Base-by-base conservation (phyloP, 139 green algal genomes). In the Eudorina sp. region DNA sequence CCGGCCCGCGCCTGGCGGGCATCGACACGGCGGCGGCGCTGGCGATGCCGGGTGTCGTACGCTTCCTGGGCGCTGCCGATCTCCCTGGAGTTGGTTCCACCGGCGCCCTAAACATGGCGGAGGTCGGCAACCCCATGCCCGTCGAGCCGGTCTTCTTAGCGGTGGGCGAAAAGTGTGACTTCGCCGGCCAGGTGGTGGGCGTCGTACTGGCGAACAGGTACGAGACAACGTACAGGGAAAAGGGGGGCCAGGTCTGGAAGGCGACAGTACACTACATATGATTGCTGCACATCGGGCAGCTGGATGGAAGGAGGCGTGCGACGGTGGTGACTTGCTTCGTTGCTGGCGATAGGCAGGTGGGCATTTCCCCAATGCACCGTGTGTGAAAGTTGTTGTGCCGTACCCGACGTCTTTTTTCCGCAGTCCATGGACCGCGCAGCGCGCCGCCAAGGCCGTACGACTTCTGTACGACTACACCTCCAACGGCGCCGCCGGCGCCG, bases 31-130 rank as follows among this genome's bases (percentile, higher is more conserved):
- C 31, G 31, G 45, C 80, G 21, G 89, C 89, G 11, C 76, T 90
- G 62, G 55, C 68, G 19, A 38, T 78, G 43, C 89, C 91, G 13
- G 93, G 94, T 31, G 91, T 93, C 27, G 72, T 90, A 25, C 84
- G 74, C 34, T 95, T 91, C 51, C 31, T 96, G 0, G 81, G 62
- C 31, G 73, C 90, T 1, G 62, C 83, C 0, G 93, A 96, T 76
- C 87, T 95, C 16, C 87, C 89, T 31, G 87, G 73, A 5, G 25
- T 76, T 75, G 27, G 75, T 86, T 51, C 69, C 64, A 41, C 60
- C 43, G 41, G 31, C 11, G 40, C 29, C 0, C 43, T 36, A 18
- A 70, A 70, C 76, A 31, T n/a, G 8, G 27, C 3, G 34, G 76
- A 70, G 8, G 34, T 6, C 19, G 36, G 27, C 34, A 13, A 18